Base-by-base conservation (phyloP, 371 early-diverging fungal species). In the Blakeslea trispora region DNA sequence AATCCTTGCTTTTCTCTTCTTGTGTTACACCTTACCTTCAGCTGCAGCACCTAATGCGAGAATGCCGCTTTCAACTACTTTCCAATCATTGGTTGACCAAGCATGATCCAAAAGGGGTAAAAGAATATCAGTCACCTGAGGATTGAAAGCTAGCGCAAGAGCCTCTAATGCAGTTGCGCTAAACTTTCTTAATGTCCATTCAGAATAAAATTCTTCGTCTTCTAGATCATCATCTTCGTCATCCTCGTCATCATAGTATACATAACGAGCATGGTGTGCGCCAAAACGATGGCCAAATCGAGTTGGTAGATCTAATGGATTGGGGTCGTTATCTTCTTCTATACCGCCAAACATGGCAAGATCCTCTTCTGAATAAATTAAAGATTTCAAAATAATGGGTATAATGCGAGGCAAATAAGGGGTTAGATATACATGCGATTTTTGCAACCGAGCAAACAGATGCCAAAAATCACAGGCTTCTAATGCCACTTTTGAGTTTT, bases 401-500 rank as follows among this genome's bases (percentile, higher is more conserved):
- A 98, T 78, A 35, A 96, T 79, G 31, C 81, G 72, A 34, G 81
- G 79, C 35, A 97, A 61, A 66, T 83, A 85, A 3, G 93, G 92
- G 41, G 82, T 79, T 50, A 98, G 69, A 53, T 87, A 75, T 41
- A 86, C 87, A 44, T 74, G 73, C 55, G 89, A 58, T n/a, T 73
- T 75, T 17, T 90, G 86, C 51, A 90, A 87, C 65, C 92, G 93
- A 24, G 91, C 88, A 75, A 95, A 90, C 23, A 90, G 88, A 19
- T 93, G 71, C 97, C 97, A 98, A 72, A 98, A 97, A 75, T 98
- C 98, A 74, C 94, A 92, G 11, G 97, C 96, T 74, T 96, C 96
- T 55, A 95, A 70, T 17, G 96, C 96, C 7, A 97, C 86, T 39
- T 72, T 64, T n/a, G 89, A 85, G 40, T 94, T 89, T 37, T 84